Percentiles rank a stretch among this genome's conserved stretches.
Conservation (phyloP, 225 moss, liverwort and hornwort genomes). For the Takakia lepidozioides region DNA sequence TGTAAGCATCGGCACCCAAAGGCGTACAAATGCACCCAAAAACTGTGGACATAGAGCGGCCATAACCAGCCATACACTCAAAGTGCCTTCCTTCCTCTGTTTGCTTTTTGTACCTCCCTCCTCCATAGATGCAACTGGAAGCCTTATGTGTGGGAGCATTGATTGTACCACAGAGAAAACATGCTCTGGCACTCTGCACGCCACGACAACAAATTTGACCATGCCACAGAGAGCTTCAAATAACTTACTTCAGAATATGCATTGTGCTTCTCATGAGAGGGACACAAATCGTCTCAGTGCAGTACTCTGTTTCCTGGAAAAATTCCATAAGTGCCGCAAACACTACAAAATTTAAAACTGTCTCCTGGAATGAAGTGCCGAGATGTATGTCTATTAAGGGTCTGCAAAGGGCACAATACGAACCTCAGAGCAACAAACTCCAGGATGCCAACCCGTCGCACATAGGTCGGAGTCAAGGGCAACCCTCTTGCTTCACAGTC, state of each 20-base stretch:
- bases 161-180: slow-evolving; percentile 47
- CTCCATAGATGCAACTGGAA: slow-evolving; percentile 13
- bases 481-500: slow-evolving; percentile 23
- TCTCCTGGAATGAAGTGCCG: no score
- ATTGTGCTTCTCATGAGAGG: no score
- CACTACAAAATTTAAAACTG: no score
- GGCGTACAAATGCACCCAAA: slow-evolving; percentile 53
- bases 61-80: slow-evolving; percentile 64
- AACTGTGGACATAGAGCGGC: slow-evolving; percentile 69
- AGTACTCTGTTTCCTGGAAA: no score
- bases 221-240: no score
- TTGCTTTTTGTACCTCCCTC: slow-evolving; percentile 14
- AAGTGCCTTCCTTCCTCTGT: slow-evolving; percentile 22
- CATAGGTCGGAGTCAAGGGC: slow-evolving; percentile 33
- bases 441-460: slow-evolving; percentile 69
- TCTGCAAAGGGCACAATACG: no score
- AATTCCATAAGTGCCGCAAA: no score
- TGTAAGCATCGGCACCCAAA: slow-evolving; percentile 66
- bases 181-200: slow-evolving; percentile 71
- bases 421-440: slow-evolving; percentile 92
- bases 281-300: no score
- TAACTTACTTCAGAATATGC: no score
- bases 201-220: slow-evolving; percentile 20
- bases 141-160: slow-evolving; percentile 29
- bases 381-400: no score